A percentile compares a stretch with the other conserved stretches of the same genome.
Conservation (phyloP, 371 early-diverging fungal species). For the Apophysomyces variabilis region DNA sequence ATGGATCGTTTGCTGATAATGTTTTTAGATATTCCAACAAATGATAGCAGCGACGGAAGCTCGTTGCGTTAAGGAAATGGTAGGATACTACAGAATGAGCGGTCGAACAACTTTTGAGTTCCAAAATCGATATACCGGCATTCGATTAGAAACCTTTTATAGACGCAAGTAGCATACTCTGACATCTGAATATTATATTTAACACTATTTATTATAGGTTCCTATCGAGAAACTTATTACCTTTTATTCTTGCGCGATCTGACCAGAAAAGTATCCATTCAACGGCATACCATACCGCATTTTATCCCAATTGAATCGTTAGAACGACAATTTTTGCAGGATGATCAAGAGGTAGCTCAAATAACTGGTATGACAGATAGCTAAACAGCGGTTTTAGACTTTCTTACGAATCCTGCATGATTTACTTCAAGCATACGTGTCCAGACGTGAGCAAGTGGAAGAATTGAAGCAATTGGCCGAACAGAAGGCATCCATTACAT, state of each 20-base stretch:
- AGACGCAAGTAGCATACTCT: constrained; percentile 12
- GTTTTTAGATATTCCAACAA: constrained; percentile 31
- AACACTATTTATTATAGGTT: constrained; percentile 5
- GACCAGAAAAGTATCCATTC: constrained; percentile 15
- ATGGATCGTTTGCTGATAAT: not conserved
- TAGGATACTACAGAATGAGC: constrained; percentile 41
- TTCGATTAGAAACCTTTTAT: constrained; percentile 54
- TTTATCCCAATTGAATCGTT: constrained; percentile 37
- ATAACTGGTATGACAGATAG: not conserved
- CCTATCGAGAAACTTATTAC: constrained; percentile 45
- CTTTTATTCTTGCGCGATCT: constrained; percentile 25
- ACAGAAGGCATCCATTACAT: not conserved
- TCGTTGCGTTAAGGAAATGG: constrained; percentile 36
- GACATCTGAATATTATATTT: not conserved
- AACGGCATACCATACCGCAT: constrained; percentile 41
- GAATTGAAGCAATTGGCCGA: constrained; percentile 15
- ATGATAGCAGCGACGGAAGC: constrained; percentile 28
- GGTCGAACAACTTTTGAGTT: constrained; percentile 38
- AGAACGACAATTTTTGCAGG: constrained; percentile 25
- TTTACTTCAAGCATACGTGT: constrained; percentile 41
- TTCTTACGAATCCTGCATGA: constrained; percentile 43
- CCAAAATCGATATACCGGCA: constrained; percentile 25
- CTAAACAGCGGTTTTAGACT: constrained; percentile 21
- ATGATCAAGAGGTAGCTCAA: constrained; percentile 31
- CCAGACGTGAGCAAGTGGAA: constrained; percentile 38